Base-by-base conservation (phyloP, 768 basidiomycete genomes). In the Sporobolomyces roseus region DNA sequence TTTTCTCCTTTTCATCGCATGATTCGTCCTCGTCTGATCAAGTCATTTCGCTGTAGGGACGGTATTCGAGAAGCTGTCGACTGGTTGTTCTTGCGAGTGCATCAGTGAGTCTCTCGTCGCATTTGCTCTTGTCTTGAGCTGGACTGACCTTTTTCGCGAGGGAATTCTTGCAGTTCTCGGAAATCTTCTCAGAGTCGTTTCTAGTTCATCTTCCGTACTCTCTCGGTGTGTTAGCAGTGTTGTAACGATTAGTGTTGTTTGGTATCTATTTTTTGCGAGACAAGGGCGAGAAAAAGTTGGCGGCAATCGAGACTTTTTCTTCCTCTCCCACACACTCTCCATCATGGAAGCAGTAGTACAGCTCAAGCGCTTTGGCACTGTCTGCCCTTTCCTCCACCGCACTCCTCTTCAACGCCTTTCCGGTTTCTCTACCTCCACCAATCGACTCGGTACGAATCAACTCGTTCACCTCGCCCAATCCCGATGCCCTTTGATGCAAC, bases 51-150 rank as follows among this genome's bases (percentile, higher is more conserved):
- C 17, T 21, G 2, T 61, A 96, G 93, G 49, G 90, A 90, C 35
- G 93, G 93, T 2, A 87, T 94, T 21, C 84, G 88, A 63, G 88
- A 89, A 56, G 92, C 90, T 0, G 89, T 96, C 4, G 89, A 96
- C 76, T 98, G 93, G 93, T 77, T 98, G 32, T 94, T 94, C 58
- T n/a, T 73, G n/a, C 53, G 71, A 33, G 65, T 73, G 4, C 71
- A 73, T 21, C 65, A 73, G 71, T 66, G 51, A 46, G 71, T 65
- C 32, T 38, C 38, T 46, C 21, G 6, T 23, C 23, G 12, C 13
- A 10, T 6, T 46, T 23, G 12, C 45, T 23, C 38, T 9, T 17
- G 9, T 41, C 38, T 9, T 9, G 38, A 41, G 45, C 12, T 14
- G 45, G 45, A 23, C 12, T 46, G 12, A 23, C 13, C 45, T 46